Base-by-base conservation (phyloP, 805 yeast species). In the Wickerhamiella brachini region DNA sequence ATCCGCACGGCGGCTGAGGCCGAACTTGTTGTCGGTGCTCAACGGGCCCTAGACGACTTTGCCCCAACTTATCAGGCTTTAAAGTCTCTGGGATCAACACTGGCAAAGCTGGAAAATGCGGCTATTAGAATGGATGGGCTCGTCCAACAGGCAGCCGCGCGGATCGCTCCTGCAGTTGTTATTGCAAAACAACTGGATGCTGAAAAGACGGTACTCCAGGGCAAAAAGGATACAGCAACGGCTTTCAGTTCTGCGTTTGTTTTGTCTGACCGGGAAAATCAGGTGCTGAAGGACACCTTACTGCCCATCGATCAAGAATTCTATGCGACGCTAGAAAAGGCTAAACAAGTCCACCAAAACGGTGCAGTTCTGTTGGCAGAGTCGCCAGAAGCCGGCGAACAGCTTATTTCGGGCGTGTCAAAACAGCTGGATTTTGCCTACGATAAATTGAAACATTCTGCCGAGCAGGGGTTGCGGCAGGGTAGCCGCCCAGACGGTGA, bases 231-330 rank as follows among this genome's bases (percentile, higher is more conserved):
- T 2, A 53, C 71, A 15, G 54, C 67, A 26, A 57, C 59, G 18
- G 61, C 68, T 1, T 65, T 63, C 48, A 78, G 80, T 54, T 71
- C 73, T 3, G 76, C 76, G 51, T 86, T 84, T 61, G 77, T 89
- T 0, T 64, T 90, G 44, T 75, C 75, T 44, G 89, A 81, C 54
- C 76, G 78, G 51, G 97, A 90, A 57, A 81, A 79, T 45, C 83
- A 77, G 58, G 65, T 75, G 6, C 67, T 89, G 46, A 58, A 57
- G 24, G 58, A 57, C 24, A 50, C 60, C 61, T 68, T 51, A 51
- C 62, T 17, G 54, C 60, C 59, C 9, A 23, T 75, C 9, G 67
- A 71, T 41, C 68, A 71, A 1, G 79, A 75, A 49, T 87, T 83
- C 61, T 85, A 86, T 57, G 62, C 60, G 3, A 74, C 78, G 1